Evolutionary conservation across 2,329 filamentous ascomycete genomes (phyloP).

Genomic region (Botrytis paeoniae): DNA sequence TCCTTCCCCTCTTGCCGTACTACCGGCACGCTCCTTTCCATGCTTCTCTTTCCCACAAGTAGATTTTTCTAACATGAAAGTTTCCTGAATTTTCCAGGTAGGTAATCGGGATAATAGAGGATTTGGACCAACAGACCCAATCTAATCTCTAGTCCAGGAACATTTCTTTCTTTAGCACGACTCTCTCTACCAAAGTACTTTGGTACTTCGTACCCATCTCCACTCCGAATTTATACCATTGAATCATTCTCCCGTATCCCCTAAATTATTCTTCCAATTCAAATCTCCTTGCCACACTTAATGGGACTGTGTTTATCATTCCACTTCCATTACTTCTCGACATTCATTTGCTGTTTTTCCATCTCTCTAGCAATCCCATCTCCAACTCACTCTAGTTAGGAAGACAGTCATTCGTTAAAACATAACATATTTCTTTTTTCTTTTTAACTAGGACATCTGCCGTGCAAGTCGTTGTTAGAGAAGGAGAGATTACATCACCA

Average conservation of each 20-base stretch:
- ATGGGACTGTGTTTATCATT: not conserved
- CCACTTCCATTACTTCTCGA: not conserved
- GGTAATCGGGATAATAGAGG: not conserved
- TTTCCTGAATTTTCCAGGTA: not conserved
- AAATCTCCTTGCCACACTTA: slow-evolving; percentile 14
- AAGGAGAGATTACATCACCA: slow-evolving; percentile 1
- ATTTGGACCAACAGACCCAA: not conserved
- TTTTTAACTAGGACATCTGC: not conserved
- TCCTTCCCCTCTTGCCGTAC: not conserved
- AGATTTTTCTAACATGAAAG: not conserved
- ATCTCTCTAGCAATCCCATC: not conserved
- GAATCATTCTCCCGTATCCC: slow-evolving; percentile 5
- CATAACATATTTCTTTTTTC: not conserved
- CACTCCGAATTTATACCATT: not conserved
- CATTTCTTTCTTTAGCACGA: not conserved
- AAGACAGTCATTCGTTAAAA: slow-evolving; percentile 13
- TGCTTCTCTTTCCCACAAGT: not conserved
- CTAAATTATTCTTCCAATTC: slow-evolving; percentile 7
- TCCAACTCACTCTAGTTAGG: not conserved
- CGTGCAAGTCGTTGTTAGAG: slow-evolving; percentile 5
- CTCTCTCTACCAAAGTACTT: not conserved
- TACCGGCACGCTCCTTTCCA: not conserved
- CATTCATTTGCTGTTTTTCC: not conserved
- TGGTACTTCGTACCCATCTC: not conserved
- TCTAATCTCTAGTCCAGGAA: slow-evolving; percentile 4